Conservation (phyloP, 352 stramenopile species). For the Globisporangium carolinianum region DNA sequence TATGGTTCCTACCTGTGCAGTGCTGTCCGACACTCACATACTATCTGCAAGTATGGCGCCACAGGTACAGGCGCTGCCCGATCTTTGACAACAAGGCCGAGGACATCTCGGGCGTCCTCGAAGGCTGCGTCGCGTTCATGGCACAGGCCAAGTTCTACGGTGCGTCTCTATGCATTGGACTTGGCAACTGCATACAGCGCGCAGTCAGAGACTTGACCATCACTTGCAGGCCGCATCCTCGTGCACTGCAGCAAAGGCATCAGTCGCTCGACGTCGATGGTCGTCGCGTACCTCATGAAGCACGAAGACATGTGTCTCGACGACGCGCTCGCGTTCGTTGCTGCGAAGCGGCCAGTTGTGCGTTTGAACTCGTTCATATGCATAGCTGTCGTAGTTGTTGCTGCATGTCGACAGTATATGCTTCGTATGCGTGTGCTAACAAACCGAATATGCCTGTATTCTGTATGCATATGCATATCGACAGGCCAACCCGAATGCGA, state of each 20-base stretch:
- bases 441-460: too few relatives aligned
- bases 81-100: conserved; percentile 90
- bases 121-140: conserved; percentile 87
- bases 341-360: conserved; percentile 44
- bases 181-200: background rate
- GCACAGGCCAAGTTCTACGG: conserved; percentile 89
- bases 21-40: background rate
- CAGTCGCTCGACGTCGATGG: conserved; percentile 84
- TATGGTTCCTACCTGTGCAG: too few relatives aligned
- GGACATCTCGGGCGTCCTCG: conserved; percentile 75
- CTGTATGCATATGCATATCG: background rate
- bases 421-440: too few relatives aligned
- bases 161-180: conserved; percentile 18
- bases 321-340: conserved; percentile 59
- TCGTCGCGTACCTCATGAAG: conserved; percentile 90
- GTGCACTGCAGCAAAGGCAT: conserved; percentile 92
- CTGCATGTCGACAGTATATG: too few relatives aligned
- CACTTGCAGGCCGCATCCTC: conserved; percentile 61
- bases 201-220: too few relatives aligned
- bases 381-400: too few relatives aligned
- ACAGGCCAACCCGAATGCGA: conserved; percentile 62
- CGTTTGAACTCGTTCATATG: background rate
- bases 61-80: conserved; percentile 72
- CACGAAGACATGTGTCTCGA: conserved; percentile 51
- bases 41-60: background rate